Base-by-base conservation (phyloP, 257 asterid species). In the Hygrophila difformis region DNA sequence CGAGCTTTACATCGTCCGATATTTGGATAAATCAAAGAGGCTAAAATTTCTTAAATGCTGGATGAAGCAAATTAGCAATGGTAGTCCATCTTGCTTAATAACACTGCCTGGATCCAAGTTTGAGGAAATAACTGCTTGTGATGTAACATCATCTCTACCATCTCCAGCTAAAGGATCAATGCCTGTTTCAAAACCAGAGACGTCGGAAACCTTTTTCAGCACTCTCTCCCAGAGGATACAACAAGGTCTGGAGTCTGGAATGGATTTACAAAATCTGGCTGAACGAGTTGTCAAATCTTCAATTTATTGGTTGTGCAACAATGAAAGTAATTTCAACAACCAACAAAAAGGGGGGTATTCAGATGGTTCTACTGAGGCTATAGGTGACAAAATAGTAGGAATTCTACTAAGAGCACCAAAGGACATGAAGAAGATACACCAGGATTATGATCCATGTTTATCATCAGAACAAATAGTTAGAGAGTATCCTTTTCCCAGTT, bases 21-120 rank as follows among this genome's bases (percentile, higher is more conserved):
- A 58, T 49, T 48, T 62, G 19, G 75, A 70, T 43, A 71, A 65
- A 39, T 67, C 69, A n/a, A 87, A 80, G 78, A 91, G 68, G 76
- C 74, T 86, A 29, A 82, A 78, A 71, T 91, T 86, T 62, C 68
- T 91, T 37, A 82, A 70, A 67, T 86, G 96, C 71, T 91, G 98
- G 98, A 73, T 80, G 82, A 80, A 78, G 53, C 96, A 85, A 68
- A 69, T 77, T 13, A 19, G 22, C 17, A 47, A 76, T 64, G 74
- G 45, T 21, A 63, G 53, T 69, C 62, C 66, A 53, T 4, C 29
- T 56, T 29, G 44, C 61, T 52, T 44, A 39, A 62, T 47, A 34
- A 10, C 51, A 53, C 26, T 56, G 42, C 67, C 59, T 2, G 73
- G 28, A 52, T 55, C 61, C 62, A 65, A 75, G 50, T 39, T 60